Conservation (phyloP, 2,329 filamentous ascomycete species). For the Ophiostoma perfectum region DNA sequence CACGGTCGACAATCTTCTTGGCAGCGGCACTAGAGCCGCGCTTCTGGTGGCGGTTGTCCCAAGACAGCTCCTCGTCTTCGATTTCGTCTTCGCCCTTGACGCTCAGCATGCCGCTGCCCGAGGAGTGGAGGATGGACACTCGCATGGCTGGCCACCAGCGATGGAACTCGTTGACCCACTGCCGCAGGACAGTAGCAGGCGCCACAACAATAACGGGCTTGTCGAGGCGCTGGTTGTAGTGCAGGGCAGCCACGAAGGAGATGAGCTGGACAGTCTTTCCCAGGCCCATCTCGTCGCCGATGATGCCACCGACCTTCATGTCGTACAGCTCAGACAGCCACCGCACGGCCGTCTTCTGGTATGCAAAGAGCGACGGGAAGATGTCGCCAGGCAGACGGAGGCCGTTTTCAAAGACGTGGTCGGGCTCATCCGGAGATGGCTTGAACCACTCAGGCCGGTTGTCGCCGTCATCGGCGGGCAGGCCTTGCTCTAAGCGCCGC, state of each 20-base stretch:
- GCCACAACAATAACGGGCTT: constrained; percentile 88
- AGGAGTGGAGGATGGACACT: constrained; percentile 91
- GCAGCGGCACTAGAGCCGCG: constrained; percentile 62
- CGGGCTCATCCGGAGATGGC: constrained; percentile 75
- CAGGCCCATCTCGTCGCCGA: constrained; percentile 98
- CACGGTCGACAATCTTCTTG: constrained; percentile 73
- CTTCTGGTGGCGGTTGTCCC: constrained; percentile 36
- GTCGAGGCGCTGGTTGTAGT: constrained; percentile 79
- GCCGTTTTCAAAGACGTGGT: constrained; percentile 67
- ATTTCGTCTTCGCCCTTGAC: constrained; percentile 21
- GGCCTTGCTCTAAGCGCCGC: constrained; percentile 34
- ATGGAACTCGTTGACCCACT: constrained; percentile 99
- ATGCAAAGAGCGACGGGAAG: constrained; percentile 85
- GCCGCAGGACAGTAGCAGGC: constrained; percentile 87
- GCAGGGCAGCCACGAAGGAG: constrained; percentile 80
- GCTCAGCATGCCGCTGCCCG: constrained; percentile 85
- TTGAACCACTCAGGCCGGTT: constrained; percentile 66
- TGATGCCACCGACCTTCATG: constrained; percentile 85
- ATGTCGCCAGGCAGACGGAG: constrained; percentile 87
- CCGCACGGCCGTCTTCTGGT: constrained; percentile 93
- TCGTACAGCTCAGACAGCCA: constrained; percentile 92
- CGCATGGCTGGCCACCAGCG: constrained; percentile 98
- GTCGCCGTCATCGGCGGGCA: constrained; percentile 39
- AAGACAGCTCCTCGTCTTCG: constrained; percentile 39
- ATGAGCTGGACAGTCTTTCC: constrained; percentile 76